Base-by-base conservation (phyloP, 768 basidiomycete genomes). In the Cyclocybe cylindracea region DNA sequence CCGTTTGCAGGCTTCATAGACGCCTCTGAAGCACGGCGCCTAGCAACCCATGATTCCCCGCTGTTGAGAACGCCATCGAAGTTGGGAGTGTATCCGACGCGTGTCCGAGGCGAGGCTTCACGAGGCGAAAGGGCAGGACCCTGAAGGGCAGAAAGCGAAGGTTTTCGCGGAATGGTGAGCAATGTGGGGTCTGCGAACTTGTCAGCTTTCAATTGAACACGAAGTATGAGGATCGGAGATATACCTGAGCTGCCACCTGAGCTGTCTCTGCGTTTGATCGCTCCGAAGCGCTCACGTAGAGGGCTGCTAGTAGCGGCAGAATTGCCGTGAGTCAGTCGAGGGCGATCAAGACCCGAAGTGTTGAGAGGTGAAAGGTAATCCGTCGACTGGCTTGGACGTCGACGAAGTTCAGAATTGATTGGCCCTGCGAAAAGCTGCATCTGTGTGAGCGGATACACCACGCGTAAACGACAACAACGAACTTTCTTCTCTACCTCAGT, bases 401-500 rank as follows among this genome's bases (percentile, higher is more conserved):
- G 84, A 70, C 91, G 91, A 65, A 89, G 77, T 62, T 93, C 90
- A 53, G 93, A 93, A 73, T 94, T 94, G 60, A 94, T 77, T 49
- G 87, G 75, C 40, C 88, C 85, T 58, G 88, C 74, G 66, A 93
- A 91, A 61, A 94, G 82, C 91, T 93, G 65, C 38, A 65, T 43
- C 48, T 53, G 53, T 38, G 55, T 68, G 47, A 70, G 66, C 46
- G 67, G 51, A 50, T 54, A 49, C 44, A 52, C 44, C 56, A 54
- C 54, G 44, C 56, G 52, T 53, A 58, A 61, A 54, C 57, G 36
- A 53, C 44, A 56, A 39, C 35, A 52, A 66, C 78, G 61, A 61
- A 94, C 94, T 89, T 94, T 95, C 76, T 87, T 92, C 77, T 96
- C 94, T 16, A 75, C 72, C 46, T 93, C 91, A 51, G 75, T 76